These are phyloP conservation scores for Cordyceps militaris DNA, from an alignment of 2,329 filamentous ascomycete species.

Conservation along the genomic window DNA sequence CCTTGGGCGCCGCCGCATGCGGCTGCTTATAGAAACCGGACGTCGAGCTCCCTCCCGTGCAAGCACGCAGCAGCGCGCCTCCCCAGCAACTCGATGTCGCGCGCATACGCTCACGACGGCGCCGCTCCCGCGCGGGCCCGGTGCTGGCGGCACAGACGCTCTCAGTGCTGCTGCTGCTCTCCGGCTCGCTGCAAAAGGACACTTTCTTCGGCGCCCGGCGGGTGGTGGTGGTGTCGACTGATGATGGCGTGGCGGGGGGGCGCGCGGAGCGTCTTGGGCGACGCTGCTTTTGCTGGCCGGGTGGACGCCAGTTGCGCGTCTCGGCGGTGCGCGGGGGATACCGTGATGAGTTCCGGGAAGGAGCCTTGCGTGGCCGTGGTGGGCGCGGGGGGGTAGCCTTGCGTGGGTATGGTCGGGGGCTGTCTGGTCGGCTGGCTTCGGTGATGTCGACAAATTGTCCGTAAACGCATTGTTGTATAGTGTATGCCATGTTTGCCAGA, in stretches of 20 bases:
- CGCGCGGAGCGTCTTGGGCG: background rate
- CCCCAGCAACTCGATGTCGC: background rate
- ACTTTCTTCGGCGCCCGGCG: background rate
- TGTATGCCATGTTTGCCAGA: background rate
- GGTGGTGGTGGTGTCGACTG: background rate
- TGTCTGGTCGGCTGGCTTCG: background rate
- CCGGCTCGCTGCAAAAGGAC: background rate
- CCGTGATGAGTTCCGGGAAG: too few species aligned
- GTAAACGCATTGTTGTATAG: background rate
- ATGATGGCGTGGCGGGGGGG: too few species aligned
- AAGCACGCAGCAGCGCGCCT: background rate
- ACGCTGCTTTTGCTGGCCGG: background rate
- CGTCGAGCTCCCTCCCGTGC: background rate
- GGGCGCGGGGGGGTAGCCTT: background rate
- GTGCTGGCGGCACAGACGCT: background rate
- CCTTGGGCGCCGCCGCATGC: background rate
- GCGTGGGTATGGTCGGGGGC: background rate
- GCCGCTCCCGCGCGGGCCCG: background rate
- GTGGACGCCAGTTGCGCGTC: background rate
- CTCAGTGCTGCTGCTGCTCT: background rate
- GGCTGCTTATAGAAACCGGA: background rate
- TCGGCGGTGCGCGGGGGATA: background rate
- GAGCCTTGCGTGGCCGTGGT: background rate
- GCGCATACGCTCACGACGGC: background rate
- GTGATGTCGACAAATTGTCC: background rate